Conservation (phyloP, 2,329 filamentous ascomycete genomes). For the Aspergillus sp. region DNA sequence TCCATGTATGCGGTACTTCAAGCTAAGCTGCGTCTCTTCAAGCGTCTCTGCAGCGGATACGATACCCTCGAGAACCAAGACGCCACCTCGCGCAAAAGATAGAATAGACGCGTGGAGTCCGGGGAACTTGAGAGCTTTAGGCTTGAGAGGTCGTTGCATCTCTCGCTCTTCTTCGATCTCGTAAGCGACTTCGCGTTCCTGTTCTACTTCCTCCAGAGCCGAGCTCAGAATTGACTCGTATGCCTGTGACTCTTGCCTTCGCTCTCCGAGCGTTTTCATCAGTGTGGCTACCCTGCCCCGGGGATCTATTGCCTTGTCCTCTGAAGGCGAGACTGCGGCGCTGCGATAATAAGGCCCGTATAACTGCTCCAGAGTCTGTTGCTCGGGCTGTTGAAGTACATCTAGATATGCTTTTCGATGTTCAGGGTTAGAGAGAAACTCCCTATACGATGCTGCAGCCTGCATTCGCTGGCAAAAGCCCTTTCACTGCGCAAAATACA, state of each 20-base stretch:
- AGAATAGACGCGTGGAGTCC: constrained; percentile 54
- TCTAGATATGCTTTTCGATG: constrained; percentile 50
- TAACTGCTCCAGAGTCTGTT: constrained; percentile 61
- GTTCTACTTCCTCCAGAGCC: constrained; percentile 62
- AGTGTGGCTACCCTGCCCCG: constrained; percentile 37
- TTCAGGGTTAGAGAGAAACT: constrained; percentile 43
- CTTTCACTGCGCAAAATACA: constrained; percentile 64
- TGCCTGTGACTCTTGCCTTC: constrained; percentile 43
- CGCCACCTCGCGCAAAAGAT: constrained; percentile 9
- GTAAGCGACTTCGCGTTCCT: constrained; percentile 63
- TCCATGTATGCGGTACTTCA: constrained; percentile 14
- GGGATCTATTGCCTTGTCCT: constrained; percentile 15
- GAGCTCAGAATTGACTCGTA: constrained; percentile 53
- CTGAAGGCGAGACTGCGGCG: constrained; percentile 8
- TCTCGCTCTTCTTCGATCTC: constrained; percentile 63
- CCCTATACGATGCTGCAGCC: constrained; percentile 48
- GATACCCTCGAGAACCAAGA: not conserved
- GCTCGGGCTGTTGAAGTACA: constrained; percentile 57
- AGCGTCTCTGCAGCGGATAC: constrained; percentile 15
- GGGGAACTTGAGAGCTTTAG: constrained; percentile 46
- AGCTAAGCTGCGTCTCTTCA: constrained; percentile 12
- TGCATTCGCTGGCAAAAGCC: constrained; percentile 65
- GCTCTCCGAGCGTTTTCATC: constrained; percentile 40
- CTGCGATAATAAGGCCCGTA: constrained; percentile 51
- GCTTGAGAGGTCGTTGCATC: constrained; percentile 53